phyloP scores from a whole-genome alignment of 2,329 filamentous ascomycete genomes.

The Exophiala lecanii-corni region DNA sequence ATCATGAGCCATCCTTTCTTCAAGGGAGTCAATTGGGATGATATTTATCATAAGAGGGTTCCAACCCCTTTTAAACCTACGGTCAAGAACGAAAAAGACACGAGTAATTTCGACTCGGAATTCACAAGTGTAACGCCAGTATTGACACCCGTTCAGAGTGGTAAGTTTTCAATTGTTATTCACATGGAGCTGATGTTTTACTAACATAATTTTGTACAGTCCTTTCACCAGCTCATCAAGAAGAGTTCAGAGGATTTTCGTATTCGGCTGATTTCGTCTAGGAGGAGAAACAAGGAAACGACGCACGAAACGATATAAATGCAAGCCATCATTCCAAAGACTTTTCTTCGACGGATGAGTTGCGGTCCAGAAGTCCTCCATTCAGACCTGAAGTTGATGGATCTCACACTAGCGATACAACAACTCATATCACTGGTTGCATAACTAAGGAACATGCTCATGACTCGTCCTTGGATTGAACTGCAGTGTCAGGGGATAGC shows the following conservation, averaged over 20 bases:
- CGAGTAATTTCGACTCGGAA: slow-evolving; percentile 98
- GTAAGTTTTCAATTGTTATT: slow-evolving; percentile 53
- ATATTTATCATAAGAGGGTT: slow-evolving; percentile 93
- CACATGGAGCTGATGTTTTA: background rate
- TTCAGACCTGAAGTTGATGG: too few species aligned
- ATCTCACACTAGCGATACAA: too few species aligned
- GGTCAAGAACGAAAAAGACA: slow-evolving; percentile 90
- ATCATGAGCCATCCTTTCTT: slow-evolving; percentile 99
- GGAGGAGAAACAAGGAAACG: slow-evolving; percentile 10
- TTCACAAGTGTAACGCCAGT: slow-evolving; percentile 98
- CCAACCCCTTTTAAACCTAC: slow-evolving; percentile 82
- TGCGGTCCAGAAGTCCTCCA: too few species aligned
- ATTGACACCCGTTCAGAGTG: slow-evolving; percentile 91
- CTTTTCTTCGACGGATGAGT: too few species aligned
- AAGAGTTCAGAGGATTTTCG: slow-evolving; percentile 98
- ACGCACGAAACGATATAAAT: background rate
- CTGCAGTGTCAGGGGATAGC: too few species aligned
- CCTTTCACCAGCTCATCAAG: slow-evolving; percentile 96
- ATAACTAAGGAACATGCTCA: too few species aligned
- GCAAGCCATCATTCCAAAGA: too few species aligned
- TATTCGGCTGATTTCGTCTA: slow-evolving; percentile 69
- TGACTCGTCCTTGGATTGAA: too few species aligned
- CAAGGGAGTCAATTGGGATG: slow-evolving; percentile 96
- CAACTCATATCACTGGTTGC: too few species aligned
- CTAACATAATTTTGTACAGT: slow-evolving; percentile 51